phyloP scores from a whole-genome alignment of 2,329 filamentous ascomycete species.

The Aspergillus sclerotialis region DNA sequence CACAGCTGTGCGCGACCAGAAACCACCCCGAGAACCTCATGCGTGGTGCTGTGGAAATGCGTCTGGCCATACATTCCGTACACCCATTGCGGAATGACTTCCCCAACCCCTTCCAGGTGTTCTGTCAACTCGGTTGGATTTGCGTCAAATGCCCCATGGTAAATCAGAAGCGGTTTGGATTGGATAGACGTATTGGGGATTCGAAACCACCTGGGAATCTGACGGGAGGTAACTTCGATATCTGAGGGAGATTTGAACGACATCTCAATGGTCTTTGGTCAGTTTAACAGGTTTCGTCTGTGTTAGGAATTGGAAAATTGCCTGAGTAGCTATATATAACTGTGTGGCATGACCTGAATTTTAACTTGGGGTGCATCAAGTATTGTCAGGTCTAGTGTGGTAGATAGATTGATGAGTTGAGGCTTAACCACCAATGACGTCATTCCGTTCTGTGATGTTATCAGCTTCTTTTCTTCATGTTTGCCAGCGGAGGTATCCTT shows the following conservation, averaged over 20 bases:
- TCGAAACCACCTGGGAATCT: slow-evolving; percentile 50
- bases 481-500: no score
- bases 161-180: slow-evolving; percentile 58
- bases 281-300: slow-evolving; percentile 1
- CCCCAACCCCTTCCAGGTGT: slow-evolving; percentile 47
- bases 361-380: no score
- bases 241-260: slow-evolving; percentile 40
- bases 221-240: slow-evolving; percentile 51
- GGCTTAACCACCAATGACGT: slow-evolving; percentile 7
- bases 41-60: slow-evolving; percentile 62
- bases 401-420: neutral
- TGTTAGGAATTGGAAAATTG: slow-evolving; percentile 2
- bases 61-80: slow-evolving; percentile 61
- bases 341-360: no score
- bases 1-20: slow-evolving; percentile 54
- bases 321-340: no score
- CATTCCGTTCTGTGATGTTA: slow-evolving; percentile 1
- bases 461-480: no score
- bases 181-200: slow-evolving; percentile 61
- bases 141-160: slow-evolving; percentile 52
- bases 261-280: no score
- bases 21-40: slow-evolving; percentile 59
- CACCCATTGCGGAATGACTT: slow-evolving; percentile 58
- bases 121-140: slow-evolving; percentile 48
- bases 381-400: no score